Base-by-base conservation (phyloP, 352 stramenopile species). In the Globisporangium heterothallicum region DNA sequence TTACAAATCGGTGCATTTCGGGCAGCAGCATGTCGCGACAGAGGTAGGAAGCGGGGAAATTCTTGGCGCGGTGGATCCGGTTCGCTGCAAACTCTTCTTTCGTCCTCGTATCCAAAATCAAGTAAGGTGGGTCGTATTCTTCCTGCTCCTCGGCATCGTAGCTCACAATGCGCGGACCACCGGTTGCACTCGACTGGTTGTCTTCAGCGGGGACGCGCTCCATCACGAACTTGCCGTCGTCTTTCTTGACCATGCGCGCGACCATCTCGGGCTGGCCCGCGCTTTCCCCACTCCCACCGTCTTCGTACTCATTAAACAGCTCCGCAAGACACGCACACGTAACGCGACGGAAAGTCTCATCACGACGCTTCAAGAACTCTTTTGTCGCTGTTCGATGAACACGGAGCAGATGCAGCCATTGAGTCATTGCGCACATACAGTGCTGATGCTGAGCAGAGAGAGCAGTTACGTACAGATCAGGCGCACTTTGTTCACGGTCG, bases 261-360 rank as follows among this genome's bases (percentile, higher is more conserved):
- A 90, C 58, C 74, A 90, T 86, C 67, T 90, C 79, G 4, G 79
- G 76, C 36, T 81, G 66, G 0, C 53, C 57, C 4, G 44, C 24
- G 26, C 43, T 49, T n/a, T 53, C 56, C 22, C 59, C 56, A 34
- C 60, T 67, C 3, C 72, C 77, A 0, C 52, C 72, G 61, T 86
- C 75, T 56, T 91, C 78, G 46, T 93, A 89, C 50, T 90, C 79
- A 34, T 42, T 36, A 30, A 93, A 86, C n/a, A 93, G 67, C 41
- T 89, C 79, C 6, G 77, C 72, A 0, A 93, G 66, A 32, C 78
- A 85, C n/a, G 68, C 56, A 30, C 66, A 75, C 2, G 72, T 86
- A 12, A 93, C 74, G 12, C 82, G 79, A 41, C 68, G 72, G 57
- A 93, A 93, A 8, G 72, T 84, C 59, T 93, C 82, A 32, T 93